Base-by-base conservation (phyloP, 805 yeast species). In the Lipomyces yamanashiensis region DNA sequence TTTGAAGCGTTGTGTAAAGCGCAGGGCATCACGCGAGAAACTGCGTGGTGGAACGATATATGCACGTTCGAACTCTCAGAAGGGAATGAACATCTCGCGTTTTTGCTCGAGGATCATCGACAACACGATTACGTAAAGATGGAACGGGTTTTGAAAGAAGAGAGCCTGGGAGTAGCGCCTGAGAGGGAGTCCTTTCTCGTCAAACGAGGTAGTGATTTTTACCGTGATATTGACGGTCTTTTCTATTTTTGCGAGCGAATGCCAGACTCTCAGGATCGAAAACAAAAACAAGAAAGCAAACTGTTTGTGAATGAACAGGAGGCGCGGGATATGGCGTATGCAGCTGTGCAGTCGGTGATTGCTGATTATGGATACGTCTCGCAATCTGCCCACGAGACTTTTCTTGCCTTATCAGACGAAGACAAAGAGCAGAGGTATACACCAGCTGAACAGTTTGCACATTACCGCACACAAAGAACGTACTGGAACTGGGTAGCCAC, bases 171-270 rank as follows among this genome's bases (percentile, higher is more conserved):
- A 8, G 43, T 15, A 17, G 19, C 44, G 34, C 49, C 53, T 19
- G 62, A 64, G 55, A 56, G 44, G 21, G 67, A 64, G 37, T 57
- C 64, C 9, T 54, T 64, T 23, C 41, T 64, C 13, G 56, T 51
- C 12, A 64, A 64, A 41, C 43, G 59, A 7, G 59, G 53, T 39
- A 17, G 2, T 36, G 12, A 49, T n/a, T 51, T 37, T 34, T 34
- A 58, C 19, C 58, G 55, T 10, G 68, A 66, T n/a, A 53, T 64
- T 15, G 63, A 62, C 47, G 68, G 68, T 10, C 19, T 64, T 12
- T 64, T 34, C 17, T 50, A 15, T 23, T 53, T 53, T 43, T 28
- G 28, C 13, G 48, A 53, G n/a, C 48, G 50, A 7, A 3, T 10
- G 1, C 21, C 57, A 28, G 28, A 28, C 28, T 28, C 28, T 28